Base-by-base conservation (phyloP, 2,329 filamentous ascomycete genomes). In the Periglandula ipomoeae region DNA sequence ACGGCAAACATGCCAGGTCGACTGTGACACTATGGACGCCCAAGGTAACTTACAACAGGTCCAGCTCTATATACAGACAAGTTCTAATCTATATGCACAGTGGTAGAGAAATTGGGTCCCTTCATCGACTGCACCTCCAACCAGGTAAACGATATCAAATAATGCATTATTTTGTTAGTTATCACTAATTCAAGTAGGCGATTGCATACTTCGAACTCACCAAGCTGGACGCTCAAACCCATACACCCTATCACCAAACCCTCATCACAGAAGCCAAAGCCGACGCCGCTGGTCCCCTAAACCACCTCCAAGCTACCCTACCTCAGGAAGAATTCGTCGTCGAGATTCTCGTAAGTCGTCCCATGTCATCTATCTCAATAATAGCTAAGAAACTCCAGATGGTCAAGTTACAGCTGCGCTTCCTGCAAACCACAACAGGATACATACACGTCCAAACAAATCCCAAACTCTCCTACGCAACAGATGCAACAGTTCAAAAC, bases 401-500 rank as follows among this genome's bases (percentile, higher is more conserved):
- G 70, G 69, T 80, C 11, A 73, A 70, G 54, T 61, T 83, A 19
- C 72, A 76, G 22, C 60, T 80, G 2, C 63, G 59, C n/a, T 75
- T 81, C 34, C 64, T 70, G 0, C 68, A 70, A 0, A 61, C 76
- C 43, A 61, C 81, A 42, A 71, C 62, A 1, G 76, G 76, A 4
- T 71, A 66, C 44, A 67, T 79, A 0, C 79, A 81, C 56, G 65
- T 82, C n/a, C 78, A 82, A 58, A 78, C 74, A 4, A 82, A 83
- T 49, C 76, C 80, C 0, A 72, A 73, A 47, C 69, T 74, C 45
- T 70, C 75, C 0, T 79, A 78, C 53, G 72, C 72, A 1, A 69
- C 67, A 0, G 55, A 66, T 2, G 72, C 71, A 44, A 81, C 71
- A 0, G 59, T 79, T 2, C 59, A 63, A 3, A 77, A 79, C 52